Conservation (phyloP, 805 yeast genomes). For the Candida adriatica region DNA sequence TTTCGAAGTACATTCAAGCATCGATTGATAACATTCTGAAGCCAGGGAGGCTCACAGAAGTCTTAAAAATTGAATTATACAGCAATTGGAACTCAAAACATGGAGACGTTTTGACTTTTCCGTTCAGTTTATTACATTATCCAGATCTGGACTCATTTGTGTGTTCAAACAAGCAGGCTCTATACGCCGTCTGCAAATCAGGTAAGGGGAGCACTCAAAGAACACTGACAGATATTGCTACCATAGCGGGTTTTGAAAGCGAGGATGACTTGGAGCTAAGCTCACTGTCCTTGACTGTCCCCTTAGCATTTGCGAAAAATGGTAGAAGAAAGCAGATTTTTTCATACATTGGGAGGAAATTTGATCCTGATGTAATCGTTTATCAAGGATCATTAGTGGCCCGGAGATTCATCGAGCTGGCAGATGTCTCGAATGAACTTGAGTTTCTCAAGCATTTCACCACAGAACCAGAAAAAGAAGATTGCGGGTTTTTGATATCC, state of each 20-base stretch:
- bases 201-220: conserved; percentile 1
- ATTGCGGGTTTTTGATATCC: conserved; percentile 2
- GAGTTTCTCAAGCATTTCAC: conserved; percentile 14
- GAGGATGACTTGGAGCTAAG: conserved; percentile 24
- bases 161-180: conserved; percentile 26
- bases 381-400: conserved; percentile 28
- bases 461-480: conserved; percentile 2
- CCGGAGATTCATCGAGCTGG: conserved; percentile 30
- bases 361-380: conserved; percentile 14
- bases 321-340: conserved; percentile 33
- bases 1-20: conserved; percentile 15
- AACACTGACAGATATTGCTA: conserved; percentile 1
- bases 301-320: conserved; percentile 35
- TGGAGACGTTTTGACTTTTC: conserved; percentile 7
- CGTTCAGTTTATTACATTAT: conserved; percentile 10
- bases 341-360: conserved; percentile 8
- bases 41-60: conserved; percentile 1
- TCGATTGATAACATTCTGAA: conserved; percentile 1
- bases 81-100: conserved; percentile 5
- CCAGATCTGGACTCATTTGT: conserved; percentile 3
- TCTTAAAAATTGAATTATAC: conserved; percentile 12
- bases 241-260: background rate
- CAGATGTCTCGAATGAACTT: conserved; percentile 32
- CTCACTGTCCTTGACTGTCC: conserved; percentile 33
- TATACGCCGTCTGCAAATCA: conserved; percentile 33